A percentile compares a stretch with the other conserved stretches of the same genome.
Conservation (phyloP, 352 stramenopile genomes). For the Pythium monospermum region DNA sequence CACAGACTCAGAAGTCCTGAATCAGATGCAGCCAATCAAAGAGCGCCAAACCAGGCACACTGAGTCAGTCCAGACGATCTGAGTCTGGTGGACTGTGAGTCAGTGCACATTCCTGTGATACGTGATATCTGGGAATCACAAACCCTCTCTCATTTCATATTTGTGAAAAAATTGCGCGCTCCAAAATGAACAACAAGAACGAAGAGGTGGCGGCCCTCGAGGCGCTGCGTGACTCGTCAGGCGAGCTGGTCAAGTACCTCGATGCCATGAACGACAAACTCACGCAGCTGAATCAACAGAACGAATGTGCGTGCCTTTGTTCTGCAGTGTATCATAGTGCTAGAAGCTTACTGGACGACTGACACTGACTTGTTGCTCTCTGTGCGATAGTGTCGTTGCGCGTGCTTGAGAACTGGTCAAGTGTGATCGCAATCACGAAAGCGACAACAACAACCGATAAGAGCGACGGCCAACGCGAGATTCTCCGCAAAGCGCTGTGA, state of each 20-base stretch:
- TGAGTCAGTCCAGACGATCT: slow-evolving; percentile 3
- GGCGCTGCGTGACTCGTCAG: slow-evolving; percentile 70
- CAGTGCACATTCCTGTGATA: slow-evolving; percentile 13
- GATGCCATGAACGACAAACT: slow-evolving; percentile 74
- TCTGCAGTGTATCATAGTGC: too few species aligned
- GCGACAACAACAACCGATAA: slow-evolving; percentile 25
- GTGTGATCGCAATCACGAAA: slow-evolving; percentile 71
- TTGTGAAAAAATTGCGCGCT: too few species aligned
- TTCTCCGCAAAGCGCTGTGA: slow-evolving; percentile 53
- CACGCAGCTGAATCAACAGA: slow-evolving; percentile 74
- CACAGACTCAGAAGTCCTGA: not conserved
- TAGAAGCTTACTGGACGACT: too few species aligned
- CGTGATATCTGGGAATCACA: slow-evolving; percentile 4
- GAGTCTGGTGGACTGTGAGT: slow-evolving; percentile 18
- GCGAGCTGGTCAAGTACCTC: slow-evolving; percentile 66
- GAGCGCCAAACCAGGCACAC: not conserved
- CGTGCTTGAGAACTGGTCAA: slow-evolving; percentile 80
- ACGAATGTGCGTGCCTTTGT: slow-evolving; percentile 59
- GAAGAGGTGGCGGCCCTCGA: slow-evolving; percentile 78
- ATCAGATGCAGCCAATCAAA: not conserved
- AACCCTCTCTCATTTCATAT: slow-evolving; percentile 15
- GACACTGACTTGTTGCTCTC: too few species aligned
- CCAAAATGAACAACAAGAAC: slow-evolving; percentile 43
- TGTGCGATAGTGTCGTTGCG: slow-evolving; percentile 52
- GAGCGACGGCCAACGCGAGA: slow-evolving; percentile 32